A percentile compares a stretch with the other conserved stretches of the same genome.
These are phyloP conservation scores for Claviceps fusiformis DNA, from an alignment of 2,329 filamentous ascomycete genomes.

Conservation along the genomic window DNA sequence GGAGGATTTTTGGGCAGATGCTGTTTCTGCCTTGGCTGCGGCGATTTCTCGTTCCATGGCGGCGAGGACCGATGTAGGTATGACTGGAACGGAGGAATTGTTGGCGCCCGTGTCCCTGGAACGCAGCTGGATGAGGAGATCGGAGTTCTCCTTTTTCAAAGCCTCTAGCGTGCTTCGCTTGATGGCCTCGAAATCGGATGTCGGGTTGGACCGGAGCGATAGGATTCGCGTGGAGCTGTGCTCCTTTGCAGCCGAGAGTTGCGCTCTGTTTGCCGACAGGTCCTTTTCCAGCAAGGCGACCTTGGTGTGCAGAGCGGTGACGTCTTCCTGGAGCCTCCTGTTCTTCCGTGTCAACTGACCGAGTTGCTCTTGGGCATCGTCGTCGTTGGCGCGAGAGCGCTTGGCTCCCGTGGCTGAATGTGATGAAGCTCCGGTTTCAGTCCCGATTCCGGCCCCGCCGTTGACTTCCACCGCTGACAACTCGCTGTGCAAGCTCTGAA, in stretches of 20 bases:
- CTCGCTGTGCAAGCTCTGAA: constrained; percentile 60
- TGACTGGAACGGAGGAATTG: constrained; percentile 39
- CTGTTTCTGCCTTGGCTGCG: constrained; percentile 54
- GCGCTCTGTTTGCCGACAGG: constrained; percentile 55
- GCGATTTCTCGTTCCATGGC: constrained; percentile 63
- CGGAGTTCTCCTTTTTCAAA: constrained; percentile 70
- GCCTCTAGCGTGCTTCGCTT: constrained; percentile 68
- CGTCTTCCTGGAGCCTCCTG: constrained; percentile 67
- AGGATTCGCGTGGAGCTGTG: constrained; percentile 70
- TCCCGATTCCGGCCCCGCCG: constrained; percentile 8
- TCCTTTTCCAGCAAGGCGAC: constrained; percentile 62
- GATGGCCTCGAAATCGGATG: constrained; percentile 69
- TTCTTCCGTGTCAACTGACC: constrained; percentile 81
- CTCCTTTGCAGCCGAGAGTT: constrained; percentile 52
- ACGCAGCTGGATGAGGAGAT: constrained; percentile 61
- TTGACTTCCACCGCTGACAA: constrained; percentile 50
- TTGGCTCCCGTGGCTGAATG: constrained; percentile 42
- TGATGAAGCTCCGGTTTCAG: constrained; percentile 13
- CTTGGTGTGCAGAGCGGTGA: constrained; percentile 55
- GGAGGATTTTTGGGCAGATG: constrained; percentile 68
- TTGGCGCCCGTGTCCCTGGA: constrained; percentile 24
- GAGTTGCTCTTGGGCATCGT: constrained; percentile 55
- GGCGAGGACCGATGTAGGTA: constrained; percentile 66
- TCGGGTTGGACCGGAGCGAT: constrained; percentile 83
- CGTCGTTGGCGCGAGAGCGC: constrained; percentile 47